phyloP scores from a whole-genome alignment of 1,284 basidiomycete species.

The Ceratobasidium sp. region DNA sequence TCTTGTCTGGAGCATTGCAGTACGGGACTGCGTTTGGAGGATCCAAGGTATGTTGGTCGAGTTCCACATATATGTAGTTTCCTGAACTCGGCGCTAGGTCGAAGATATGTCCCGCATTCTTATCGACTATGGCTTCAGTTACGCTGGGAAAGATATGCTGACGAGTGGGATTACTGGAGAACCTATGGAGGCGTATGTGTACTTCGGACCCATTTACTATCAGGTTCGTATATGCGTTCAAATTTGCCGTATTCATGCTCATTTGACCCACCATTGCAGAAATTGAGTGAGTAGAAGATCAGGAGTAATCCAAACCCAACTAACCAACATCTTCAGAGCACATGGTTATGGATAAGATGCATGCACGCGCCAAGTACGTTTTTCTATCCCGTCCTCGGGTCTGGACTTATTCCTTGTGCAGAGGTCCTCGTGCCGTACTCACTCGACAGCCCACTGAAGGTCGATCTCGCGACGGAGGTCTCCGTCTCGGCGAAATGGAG shows the following conservation, averaged over 20 bases:
- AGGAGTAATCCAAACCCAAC: background rate
- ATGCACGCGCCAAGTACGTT: conserved; percentile 90
- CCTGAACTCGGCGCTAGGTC: conserved; percentile 68
- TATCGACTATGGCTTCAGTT: conserved; percentile 96
- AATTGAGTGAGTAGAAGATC: conserved; percentile 75
- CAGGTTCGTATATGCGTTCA: conserved; percentile 69
- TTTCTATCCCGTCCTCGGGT: background rate
- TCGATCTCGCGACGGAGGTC: conserved; percentile 95
- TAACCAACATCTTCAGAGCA: conserved; percentile 70
- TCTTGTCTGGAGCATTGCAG: conserved; percentile 87
- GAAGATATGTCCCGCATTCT: conserved; percentile 98
- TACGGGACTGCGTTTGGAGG: conserved; percentile 98
- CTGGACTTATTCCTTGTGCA: conserved; percentile 55
- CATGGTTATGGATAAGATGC: conserved; percentile 99
- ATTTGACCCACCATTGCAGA: conserved; percentile 62
- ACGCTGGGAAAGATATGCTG: conserved; percentile 97
- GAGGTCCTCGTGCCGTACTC: conserved; percentile 95
- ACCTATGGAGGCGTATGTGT: conserved; percentile 95
- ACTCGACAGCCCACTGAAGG: conserved; percentile 99
- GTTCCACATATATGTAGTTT: background rate
- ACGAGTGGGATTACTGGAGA: conserved; percentile 98
- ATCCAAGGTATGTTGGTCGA: conserved; percentile 77
- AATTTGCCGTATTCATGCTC: conserved; percentile 21
- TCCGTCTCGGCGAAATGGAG: conserved; percentile 99
- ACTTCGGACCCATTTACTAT: conserved; percentile 99